A percentile compares a stretch with the other conserved stretches of the same genome.
phyloP scores from a whole-genome alignment of 345 rosid genomes.

The Acer saccharum region DNA sequence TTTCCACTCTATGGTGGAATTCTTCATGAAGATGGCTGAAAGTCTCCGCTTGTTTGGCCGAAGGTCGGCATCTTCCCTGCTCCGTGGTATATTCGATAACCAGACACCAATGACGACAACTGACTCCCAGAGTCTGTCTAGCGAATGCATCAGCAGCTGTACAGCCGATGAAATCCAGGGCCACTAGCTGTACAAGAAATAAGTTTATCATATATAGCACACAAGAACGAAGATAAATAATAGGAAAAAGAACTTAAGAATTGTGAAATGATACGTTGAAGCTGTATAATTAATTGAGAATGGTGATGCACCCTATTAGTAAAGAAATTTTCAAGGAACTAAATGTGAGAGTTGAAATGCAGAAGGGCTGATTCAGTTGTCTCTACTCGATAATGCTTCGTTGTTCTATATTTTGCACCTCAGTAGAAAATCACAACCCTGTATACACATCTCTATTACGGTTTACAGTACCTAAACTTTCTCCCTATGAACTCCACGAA shows the following conservation, averaged over 20 bases:
- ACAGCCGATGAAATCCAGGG: conserved; percentile 91
- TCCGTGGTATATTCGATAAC: conserved; percentile 79
- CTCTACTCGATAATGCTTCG: too few species aligned
- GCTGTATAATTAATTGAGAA: background rate
- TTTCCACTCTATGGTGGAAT: conserved; percentile 81
- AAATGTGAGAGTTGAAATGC: too few species aligned
- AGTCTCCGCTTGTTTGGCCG: conserved; percentile 84
- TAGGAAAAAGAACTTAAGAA: background rate
- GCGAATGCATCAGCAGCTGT: conserved; percentile 86
- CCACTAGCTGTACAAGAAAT: conserved; percentile 64
- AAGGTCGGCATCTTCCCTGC: conserved; percentile 92
- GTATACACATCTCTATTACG: background rate
- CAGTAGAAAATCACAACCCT: background rate
- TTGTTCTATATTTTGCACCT: background rate
- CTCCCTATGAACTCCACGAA: background rate
- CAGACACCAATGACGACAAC: conserved; percentile 85
- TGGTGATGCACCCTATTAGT: too few species aligned
- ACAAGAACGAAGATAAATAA: background rate
- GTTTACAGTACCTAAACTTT: background rate
- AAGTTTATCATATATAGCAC: background rate
- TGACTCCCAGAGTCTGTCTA: conserved; percentile 98
- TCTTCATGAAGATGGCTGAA: conserved; percentile 69
- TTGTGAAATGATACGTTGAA: background rate
- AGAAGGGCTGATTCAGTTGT: too few species aligned
- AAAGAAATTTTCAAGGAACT: too few species aligned